Evolutionary conservation across 257 asterid species (phyloP), one percentile per base, ranked within the genome.

Genomic region (Hygrophila difformis): DNA sequence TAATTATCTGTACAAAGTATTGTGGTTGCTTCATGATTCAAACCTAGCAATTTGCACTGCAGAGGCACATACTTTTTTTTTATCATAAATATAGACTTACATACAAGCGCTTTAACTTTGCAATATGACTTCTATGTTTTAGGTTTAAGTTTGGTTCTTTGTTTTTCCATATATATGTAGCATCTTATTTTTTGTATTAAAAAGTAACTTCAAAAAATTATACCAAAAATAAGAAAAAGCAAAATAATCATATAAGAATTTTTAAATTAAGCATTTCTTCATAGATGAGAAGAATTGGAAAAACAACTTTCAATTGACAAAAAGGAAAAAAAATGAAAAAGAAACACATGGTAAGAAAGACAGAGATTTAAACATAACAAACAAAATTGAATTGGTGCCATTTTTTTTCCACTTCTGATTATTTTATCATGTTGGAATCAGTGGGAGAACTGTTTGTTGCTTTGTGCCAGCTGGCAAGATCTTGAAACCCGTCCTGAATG

Each of bases 401-500:
- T 53, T 64, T 59, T 61, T 47, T 20, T 8, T 33, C 2, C 13
- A 18, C 9, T 50, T 47, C 16, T 29, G 8, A 44, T 41, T 19
- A 2, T 47, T 52, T 56, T 13, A 12, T 37, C 26, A 47, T 53
- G 19, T 60, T 37, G 36, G 24, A 57, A 58, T 46, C 73, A 83
- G 96, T 56, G 96, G 97, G 63, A 70, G 70, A 63, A 71, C 66
- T 11, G 54, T 61, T 53, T 74, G 75, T 22, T 69, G 36, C 18
- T 89, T 81, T 71, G 74, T 89, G 22, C 93, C 91, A 3, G 56
- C 69, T 41, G 72, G 74, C 72, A 79, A 78, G 73, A 69, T 85
- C 50, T 56, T 82, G 76, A 79, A 82, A 62, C 86, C 97, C n/a
- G 91, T 89, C 49, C 52, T 84, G 65, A 75, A 68, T 63, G 97